Evolutionary conservation across 1,284 basidiomycete species (phyloP), one percentile per base, ranked within the genome.

Genomic region (Ustilago sp.): DNA sequence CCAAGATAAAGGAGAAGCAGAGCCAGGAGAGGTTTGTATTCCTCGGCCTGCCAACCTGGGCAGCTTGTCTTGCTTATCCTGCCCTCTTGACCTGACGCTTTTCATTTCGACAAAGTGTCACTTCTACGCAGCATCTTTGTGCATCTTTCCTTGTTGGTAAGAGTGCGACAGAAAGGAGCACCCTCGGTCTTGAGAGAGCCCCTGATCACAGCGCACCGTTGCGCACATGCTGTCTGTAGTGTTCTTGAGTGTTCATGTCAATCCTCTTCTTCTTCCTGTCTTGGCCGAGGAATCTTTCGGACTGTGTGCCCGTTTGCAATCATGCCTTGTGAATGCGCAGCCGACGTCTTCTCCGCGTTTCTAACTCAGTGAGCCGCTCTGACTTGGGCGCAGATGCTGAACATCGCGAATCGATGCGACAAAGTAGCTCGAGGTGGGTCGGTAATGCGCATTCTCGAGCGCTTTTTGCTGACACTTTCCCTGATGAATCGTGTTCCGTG

Each of bases 401-500:
- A 45, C n/a, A 45, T 19, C 43, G 43, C 19, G 19, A 45, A 45
- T 7, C 39, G n/a, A 45, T 45, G 43, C 43, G 43, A 45, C n/a
- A 11, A 13, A 45, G 6, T 6, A 19, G 43, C 43, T 45, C 17
- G 11, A 45, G n/a, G n/a, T 9, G 43, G 19, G 43, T 8, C 9
- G 43, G n/a, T 45, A 4, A 17, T 19, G 43, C 43, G 19, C 43
- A 45, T 17, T 19, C n/a, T 45, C 23, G 43, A 45, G 43, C n/a
- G 43, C 43, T 19, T 45, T 45, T 45, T 19, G 43, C 43, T 45
- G 43, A 5, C 43, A 17, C 23, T 17, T 19, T 45, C n/a, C 17
- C n/a, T 45, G 23, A 3, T 23, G 23, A 23, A 23, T 23, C 2
- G 32, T 57, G 55, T 57, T 41, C 55, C 55, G 55, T 57, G 55